Conservation (phyloP, 2,329 filamentous ascomycete genomes). For the Tolypocladium capitatum region DNA sequence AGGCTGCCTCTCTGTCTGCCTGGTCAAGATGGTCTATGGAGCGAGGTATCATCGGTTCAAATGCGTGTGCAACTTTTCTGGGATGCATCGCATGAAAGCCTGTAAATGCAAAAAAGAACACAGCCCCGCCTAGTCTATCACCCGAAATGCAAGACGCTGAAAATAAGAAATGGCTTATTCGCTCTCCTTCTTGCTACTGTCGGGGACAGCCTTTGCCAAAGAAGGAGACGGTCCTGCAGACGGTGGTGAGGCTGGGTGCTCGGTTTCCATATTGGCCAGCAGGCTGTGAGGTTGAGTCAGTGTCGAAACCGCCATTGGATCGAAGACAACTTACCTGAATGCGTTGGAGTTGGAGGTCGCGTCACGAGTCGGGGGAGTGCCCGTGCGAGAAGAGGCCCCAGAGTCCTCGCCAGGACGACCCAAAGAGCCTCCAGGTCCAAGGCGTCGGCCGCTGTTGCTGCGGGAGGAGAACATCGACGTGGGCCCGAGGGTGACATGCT, state of each 20-base stretch:
- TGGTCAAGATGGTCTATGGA: slow-evolving; percentile 28
- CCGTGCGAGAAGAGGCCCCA: slow-evolving; percentile 74
- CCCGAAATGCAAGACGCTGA: slow-evolving; percentile 32
- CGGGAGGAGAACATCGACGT: slow-evolving; percentile 79
- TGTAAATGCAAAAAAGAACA: slow-evolving; percentile 33
- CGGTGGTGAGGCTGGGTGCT: slow-evolving; percentile 56
- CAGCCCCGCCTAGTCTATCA: slow-evolving; percentile 37
- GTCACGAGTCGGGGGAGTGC: slow-evolving; percentile 60
- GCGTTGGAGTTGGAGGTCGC: slow-evolving; percentile 65
- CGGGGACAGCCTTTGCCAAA: slow-evolving; percentile 47
- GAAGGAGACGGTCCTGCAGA: slow-evolving; percentile 54
- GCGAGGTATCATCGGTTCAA: slow-evolving; percentile 36
- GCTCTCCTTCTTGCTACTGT: slow-evolving; percentile 40
- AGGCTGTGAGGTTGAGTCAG: slow-evolving; percentile 25
- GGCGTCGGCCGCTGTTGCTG: slow-evolving; percentile 75
- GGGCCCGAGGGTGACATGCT: slow-evolving; percentile 60
- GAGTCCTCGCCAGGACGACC: slow-evolving; percentile 72
- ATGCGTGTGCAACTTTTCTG: slow-evolving; percentile 32
- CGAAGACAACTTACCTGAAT: slow-evolving; percentile 62
- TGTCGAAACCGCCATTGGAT: slow-evolving; percentile 1
- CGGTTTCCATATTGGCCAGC: slow-evolving; percentile 47
- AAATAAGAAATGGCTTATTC: slow-evolving; percentile 21
- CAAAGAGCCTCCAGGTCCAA: slow-evolving; percentile 62
- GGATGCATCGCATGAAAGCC: slow-evolving; percentile 31
- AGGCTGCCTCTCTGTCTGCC: slow-evolving; percentile 14